phyloP scores from a whole-genome alignment of 2,329 filamentous ascomycete genomes.

The Phaeoacremonium minimum region DNA sequence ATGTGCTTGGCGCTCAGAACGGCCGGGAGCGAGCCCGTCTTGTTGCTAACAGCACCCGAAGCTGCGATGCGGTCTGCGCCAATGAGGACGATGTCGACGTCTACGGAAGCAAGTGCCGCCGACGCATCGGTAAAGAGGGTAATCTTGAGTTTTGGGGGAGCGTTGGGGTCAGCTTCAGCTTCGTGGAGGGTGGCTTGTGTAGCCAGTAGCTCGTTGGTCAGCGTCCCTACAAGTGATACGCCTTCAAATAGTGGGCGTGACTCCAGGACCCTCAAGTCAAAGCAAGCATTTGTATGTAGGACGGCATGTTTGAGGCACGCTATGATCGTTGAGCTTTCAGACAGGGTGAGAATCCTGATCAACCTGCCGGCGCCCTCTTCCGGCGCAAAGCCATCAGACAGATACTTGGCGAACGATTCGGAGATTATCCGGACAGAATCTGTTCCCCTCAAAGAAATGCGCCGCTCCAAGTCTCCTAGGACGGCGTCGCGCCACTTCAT shows the following conservation, averaged over 20 bases:
- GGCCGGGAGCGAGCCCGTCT: constrained; percentile 58
- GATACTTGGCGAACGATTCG: constrained; percentile 25
- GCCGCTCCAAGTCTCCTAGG: constrained; percentile 10
- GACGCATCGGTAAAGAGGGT: constrained; percentile 57
- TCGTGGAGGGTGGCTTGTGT: no score
- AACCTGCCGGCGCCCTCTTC: constrained; percentile 13
- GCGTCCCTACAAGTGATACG: constrained; percentile 45
- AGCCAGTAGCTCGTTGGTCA: constrained; percentile 17
- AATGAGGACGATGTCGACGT: constrained; percentile 55
- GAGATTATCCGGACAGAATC: constrained; percentile 16
- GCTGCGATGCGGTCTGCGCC: constrained; percentile 60
- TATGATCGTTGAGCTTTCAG: constrained; percentile 58
- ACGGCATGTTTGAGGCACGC: constrained; percentile 40
- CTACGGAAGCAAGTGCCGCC: constrained; percentile 44
- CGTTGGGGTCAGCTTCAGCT: background rate
- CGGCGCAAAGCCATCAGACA: constrained; percentile 26
- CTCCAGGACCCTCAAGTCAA: constrained; percentile 60
- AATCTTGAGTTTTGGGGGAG: constrained; percentile 27
- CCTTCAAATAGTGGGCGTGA: constrained; percentile 66
- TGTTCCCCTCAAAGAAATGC: constrained; percentile 13
- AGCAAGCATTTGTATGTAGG: constrained; percentile 20
- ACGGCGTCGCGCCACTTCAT: constrained; percentile 8
- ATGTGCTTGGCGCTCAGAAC: constrained; percentile 49
- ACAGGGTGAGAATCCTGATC: constrained; percentile 55
- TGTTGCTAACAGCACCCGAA: constrained; percentile 60